Evolutionary conservation across 805 yeast species (phyloP).

Genomic region (Metschnikowia henanensis): DNA sequence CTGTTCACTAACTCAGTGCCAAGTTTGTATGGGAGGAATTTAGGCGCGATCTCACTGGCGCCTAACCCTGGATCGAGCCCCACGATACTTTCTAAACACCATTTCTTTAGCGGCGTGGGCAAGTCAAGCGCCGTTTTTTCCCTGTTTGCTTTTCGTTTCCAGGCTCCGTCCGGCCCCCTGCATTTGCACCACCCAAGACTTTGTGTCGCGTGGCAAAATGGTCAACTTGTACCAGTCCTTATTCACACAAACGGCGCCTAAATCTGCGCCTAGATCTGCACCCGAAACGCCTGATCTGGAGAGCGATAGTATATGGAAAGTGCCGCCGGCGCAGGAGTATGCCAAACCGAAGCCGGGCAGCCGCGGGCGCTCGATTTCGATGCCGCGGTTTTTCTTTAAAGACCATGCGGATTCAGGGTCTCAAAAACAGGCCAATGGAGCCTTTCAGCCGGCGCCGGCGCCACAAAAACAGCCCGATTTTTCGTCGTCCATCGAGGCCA

Average conservation of each 20-base stretch:
- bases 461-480: neutral
- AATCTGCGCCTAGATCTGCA: no score
- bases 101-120: no score
- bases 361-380: constrained; percentile 27
- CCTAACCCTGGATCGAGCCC: no score
- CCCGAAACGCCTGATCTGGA: constrained; percentile 12
- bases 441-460: neutral
- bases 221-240: constrained; percentile 21
- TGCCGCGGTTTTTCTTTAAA: constrained; percentile 28
- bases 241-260: constrained; percentile 13
- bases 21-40: no score
- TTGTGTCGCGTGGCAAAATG: constrained; percentile 10
- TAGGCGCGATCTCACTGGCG: no score
- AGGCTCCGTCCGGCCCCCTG: neutral
- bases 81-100: no score
- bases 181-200: neutral
- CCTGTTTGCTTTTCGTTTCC: neutral
- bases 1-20: no score
- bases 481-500: neutral
- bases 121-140: no score
- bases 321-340: constrained; percentile 13
- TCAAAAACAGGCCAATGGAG: neutral
- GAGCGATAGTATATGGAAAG: constrained; percentile 18
- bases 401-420: constrained; percentile 16
- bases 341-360: constrained; percentile 10